Conservation (phyloP, 2,329 filamentous ascomycete genomes). For the Microcyclospora pomicola region DNA sequence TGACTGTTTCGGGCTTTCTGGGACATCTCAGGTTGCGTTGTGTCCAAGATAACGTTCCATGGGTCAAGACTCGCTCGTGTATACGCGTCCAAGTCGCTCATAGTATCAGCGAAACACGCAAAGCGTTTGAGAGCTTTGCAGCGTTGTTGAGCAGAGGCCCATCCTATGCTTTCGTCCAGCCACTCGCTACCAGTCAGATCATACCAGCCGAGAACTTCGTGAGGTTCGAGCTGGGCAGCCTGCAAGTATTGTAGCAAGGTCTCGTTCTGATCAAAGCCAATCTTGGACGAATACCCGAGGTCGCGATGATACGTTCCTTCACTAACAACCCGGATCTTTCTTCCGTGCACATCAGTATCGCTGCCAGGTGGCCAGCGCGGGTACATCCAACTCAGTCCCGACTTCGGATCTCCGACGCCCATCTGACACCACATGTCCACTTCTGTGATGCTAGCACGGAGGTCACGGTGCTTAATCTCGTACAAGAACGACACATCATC, state of each 20-base stretch:
- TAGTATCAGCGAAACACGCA: slow-evolving; percentile 40
- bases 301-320: slow-evolving; percentile 60
- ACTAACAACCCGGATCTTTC: slow-evolving; percentile 65
- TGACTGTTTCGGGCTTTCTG: slow-evolving; percentile 42
- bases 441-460: slow-evolving; percentile 70
- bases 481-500: slow-evolving; percentile 58
- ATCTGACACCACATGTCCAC: slow-evolving; percentile 97
- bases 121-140: slow-evolving; percentile 35
- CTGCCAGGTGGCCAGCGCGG: slow-evolving; percentile 59
- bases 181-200: background rate
- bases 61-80: slow-evolving; percentile 30
- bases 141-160: background rate
- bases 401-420: slow-evolving; percentile 74
- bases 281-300: slow-evolving; percentile 54
- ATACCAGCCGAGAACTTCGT: slow-evolving; percentile 25
- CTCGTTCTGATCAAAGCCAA: slow-evolving; percentile 44
- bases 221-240: slow-evolving; percentile 46
- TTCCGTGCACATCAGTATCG: slow-evolving; percentile 53
- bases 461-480: slow-evolving; percentile 51
- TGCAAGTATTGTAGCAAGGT: slow-evolving; percentile 49
- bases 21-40: slow-evolving; percentile 45
- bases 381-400: slow-evolving; percentile 82
- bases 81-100: slow-evolving; percentile 54
- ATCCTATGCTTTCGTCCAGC: background rate
- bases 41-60: slow-evolving; percentile 30